A percentile compares a stretch with the other conserved stretches of the same genome.
Evolutionary conservation across 176 grass and related monocot genomes (phyloP).

Genomic region (Oryza australiensis): DNA sequence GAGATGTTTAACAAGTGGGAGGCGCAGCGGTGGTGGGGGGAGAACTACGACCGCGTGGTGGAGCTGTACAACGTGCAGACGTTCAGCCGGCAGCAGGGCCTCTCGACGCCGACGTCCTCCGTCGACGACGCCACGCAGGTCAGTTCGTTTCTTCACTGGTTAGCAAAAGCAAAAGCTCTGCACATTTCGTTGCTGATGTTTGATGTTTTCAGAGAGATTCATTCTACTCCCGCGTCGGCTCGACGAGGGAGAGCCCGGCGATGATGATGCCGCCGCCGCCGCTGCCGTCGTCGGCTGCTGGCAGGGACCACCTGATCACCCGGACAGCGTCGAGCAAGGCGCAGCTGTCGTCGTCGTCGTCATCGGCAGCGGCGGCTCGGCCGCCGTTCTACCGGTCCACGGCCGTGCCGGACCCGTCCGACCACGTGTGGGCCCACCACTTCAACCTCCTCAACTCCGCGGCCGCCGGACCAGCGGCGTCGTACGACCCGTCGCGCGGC

Average conservation of each 20-base stretch:
- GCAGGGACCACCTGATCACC: constrained; percentile 50
- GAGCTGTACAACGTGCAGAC: constrained; percentile 99
- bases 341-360: not conserved
- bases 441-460: constrained; percentile 59
- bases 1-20: constrained; percentile 99
- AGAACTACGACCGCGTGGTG: constrained; percentile 99
- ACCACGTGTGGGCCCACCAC: constrained; percentile 80
- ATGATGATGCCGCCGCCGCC: constrained; percentile 30
- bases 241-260: constrained; percentile 67
- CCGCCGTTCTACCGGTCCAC: constrained; percentile 52
- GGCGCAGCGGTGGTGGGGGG: constrained; percentile 99
- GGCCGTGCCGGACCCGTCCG: constrained; percentile 76
- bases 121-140: constrained; percentile 65
- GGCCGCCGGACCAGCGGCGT: not conserved
- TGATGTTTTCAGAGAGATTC: constrained; percentile 67
- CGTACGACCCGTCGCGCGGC: constrained; percentile 59
- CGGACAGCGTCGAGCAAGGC: constrained; percentile 43
- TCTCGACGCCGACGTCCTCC: constrained; percentile 78
- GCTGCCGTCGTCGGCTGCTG: constrained; percentile 3
- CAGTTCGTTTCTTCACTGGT: not conserved
- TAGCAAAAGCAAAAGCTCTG: too few species aligned
- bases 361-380: constrained; percentile 37
- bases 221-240: constrained; percentile 62
- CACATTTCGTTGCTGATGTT: not conserved
- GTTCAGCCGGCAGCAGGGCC: constrained; percentile 81